Evolutionary conservation across 805 yeast species (phyloP).

Genomic region (Ogataea dorogensis): DNA sequence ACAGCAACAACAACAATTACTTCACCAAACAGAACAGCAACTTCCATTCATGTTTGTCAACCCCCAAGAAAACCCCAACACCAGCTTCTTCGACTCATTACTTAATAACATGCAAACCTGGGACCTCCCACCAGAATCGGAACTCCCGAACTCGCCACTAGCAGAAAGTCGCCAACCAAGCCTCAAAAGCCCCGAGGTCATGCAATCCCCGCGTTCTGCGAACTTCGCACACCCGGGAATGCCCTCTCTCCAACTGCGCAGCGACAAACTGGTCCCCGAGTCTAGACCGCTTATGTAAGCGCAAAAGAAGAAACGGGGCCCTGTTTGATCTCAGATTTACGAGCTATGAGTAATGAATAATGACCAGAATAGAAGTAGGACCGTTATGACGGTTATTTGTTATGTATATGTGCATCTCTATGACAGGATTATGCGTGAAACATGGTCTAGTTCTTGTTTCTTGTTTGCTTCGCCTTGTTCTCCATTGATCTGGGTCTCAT

Average conservation of each 20-base stretch:
- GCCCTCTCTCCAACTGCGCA: constrained; percentile 1
- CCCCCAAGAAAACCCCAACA: constrained; percentile 5
- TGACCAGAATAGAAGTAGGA: no score
- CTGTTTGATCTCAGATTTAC: no score
- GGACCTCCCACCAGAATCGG: constrained; percentile 18
- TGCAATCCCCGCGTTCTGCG: not conserved
- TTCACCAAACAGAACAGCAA: constrained; percentile 18
- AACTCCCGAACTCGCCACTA: constrained; percentile 1
- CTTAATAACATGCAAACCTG: constrained; percentile 25
- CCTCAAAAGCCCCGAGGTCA: not conserved
- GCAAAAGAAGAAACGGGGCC: constrained; percentile 2
- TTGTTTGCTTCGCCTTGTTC: not conserved
- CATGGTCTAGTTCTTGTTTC: not conserved
- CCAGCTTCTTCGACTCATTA: constrained; percentile 22
- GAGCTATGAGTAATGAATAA: no score
- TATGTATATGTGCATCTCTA: not conserved
- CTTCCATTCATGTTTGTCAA: constrained; percentile 14
- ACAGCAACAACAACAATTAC: constrained; percentile 19
- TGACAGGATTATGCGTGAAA: no score
- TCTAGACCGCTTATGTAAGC: constrained; percentile 14
- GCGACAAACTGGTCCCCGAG: constrained; percentile 1
- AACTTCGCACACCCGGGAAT: not conserved
- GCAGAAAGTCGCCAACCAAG: constrained; percentile 1
- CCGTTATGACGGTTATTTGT: not conserved
- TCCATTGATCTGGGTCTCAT: not conserved